Evolutionary conservation across 2,329 filamentous ascomycete genomes (phyloP), one percentile per base, ranked within the genome.

Genomic region (Trichoderma oligosporum): DNA sequence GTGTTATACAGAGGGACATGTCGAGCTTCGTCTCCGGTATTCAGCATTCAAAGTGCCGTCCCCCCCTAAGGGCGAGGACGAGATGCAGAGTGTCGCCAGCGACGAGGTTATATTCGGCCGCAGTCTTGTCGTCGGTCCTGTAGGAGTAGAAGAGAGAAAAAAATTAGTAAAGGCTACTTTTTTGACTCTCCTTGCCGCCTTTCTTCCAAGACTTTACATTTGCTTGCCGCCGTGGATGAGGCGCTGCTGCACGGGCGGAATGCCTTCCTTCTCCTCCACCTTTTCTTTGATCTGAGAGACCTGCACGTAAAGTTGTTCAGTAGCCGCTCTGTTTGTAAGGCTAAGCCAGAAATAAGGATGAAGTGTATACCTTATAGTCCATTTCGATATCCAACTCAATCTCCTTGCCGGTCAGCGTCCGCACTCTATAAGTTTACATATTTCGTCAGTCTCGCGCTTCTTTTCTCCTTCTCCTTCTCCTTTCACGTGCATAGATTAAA

Each of bases 191-290:
- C 7, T 20, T n/a, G 12, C n/a, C 25, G 25, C n/a, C 35, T 2
- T n/a, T 36, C 12, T 14, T 12, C 16, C 27, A 25, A n/a, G 18
- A 4, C 9, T n/a, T 45, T 77, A 97, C 94, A 99, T 97, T 74
- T 99, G 94, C 80, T 99, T 99, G 68, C 94, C 94, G 54, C 93
- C 91, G 71, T 88, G 97, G 69, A 99, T 99, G 64, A 99, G 79
- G 59, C 94, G 87, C 76, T 99, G 94, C 76, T 99, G 94, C 16
- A 94, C 91, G 1, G 94, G 94, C 41, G 94, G 93, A 67, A 99
- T 99, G 57, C 94, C 94, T 72, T 97, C 94, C 77, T 97, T 97
- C 79, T 99, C 94, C 75, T 99, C 94, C 56, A 99, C 94, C 68
- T 93, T 92, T 77, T 97, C 94, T 82, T 99, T 99, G 81, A 99